Base-by-base conservation (phyloP, 164 flowering plant species). In the Dillenia suffruticosa region DNA sequence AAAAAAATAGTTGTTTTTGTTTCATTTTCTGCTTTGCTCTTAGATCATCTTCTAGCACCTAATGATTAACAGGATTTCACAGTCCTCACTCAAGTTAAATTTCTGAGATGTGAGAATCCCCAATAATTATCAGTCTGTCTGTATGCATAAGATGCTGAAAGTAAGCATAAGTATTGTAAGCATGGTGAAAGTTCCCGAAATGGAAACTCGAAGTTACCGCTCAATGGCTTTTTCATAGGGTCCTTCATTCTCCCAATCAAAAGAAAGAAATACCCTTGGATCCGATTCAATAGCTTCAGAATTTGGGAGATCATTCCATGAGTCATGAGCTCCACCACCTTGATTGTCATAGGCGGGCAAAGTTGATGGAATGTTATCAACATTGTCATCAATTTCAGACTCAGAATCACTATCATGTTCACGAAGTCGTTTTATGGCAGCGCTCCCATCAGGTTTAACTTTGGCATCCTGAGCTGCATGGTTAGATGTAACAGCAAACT, bases 191-290 rank as follows among this genome's bases (percentile, higher is more conserved):
- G 22, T 19, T 19, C 22, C 22, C 22, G 40, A 64, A 12, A 46
- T 51, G 32, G 45, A 58, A 45, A 15, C 46, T 15, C 43, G 19
- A 0, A 5, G 59, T 45, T 76, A 94, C 99, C 96, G 75, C 62
- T 92, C 92, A 9, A 95, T 96, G 58, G 99, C 96, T 74, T 81
- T 86, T 78, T 85, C 89, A 79, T 88, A 95, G 12, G 97, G 97
- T 56, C 78, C 92, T 75, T 95, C 97, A 72, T 92, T 91, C 67
- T 89, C 97, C 90, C 92, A 89, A 76, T 89, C 96, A 72, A 92
- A 83, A 55, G 96, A 85, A 63, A 95, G 87, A 63, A 80, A 86
- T 64, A 73, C 78, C 26, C 84, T 71, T 57, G 67, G 40, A 72
- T 78, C 87, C 65, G 48, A 69, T 63, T 81, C 85, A 62, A 68